Percentiles rank a stretch among this genome's conserved stretches.
These are phyloP conservation scores for Cenchrus americanus DNA, from an alignment of 176 grass and related monocot species.

Conservation along the genomic window DNA sequence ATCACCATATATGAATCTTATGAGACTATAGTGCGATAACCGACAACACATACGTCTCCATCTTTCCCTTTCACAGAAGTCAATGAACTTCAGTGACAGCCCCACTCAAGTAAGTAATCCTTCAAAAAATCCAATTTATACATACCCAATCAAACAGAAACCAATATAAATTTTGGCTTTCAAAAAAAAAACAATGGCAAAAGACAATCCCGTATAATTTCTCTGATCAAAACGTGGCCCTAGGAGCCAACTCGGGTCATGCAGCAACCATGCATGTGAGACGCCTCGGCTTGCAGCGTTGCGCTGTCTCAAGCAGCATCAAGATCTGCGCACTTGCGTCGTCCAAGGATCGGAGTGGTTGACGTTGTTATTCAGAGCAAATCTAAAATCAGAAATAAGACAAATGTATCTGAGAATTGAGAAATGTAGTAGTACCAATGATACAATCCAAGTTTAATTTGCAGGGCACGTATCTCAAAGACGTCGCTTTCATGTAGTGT, in stretches of 20 bases:
- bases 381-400: too few species aligned
- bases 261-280: too few species aligned
- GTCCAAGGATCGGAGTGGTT: too few species aligned
- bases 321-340: too few species aligned
- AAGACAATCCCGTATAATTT: neutral
- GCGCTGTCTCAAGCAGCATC: too few species aligned
- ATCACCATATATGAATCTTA: neutral
- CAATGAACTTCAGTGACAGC: conserved; percentile 24
- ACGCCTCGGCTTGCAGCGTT: too few species aligned
- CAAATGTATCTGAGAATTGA: too few species aligned
- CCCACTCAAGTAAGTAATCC: neutral
- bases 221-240: neutral
- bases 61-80: conserved; percentile 6
- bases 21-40: neutral
- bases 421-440: too few species aligned
- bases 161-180: neutral
- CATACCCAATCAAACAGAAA: neutral
- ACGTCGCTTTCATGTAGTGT: neutral
- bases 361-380: too few species aligned
- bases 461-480: neutral
- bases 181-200: neutral
- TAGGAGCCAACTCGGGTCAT: neutral
- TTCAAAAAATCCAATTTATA: neutral
- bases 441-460: neutral
- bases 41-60: neutral